Evolutionary conservation across 257 asterid species (phyloP), one percentile per base, ranked within the genome.

Genomic region (Echites panduratus): DNA sequence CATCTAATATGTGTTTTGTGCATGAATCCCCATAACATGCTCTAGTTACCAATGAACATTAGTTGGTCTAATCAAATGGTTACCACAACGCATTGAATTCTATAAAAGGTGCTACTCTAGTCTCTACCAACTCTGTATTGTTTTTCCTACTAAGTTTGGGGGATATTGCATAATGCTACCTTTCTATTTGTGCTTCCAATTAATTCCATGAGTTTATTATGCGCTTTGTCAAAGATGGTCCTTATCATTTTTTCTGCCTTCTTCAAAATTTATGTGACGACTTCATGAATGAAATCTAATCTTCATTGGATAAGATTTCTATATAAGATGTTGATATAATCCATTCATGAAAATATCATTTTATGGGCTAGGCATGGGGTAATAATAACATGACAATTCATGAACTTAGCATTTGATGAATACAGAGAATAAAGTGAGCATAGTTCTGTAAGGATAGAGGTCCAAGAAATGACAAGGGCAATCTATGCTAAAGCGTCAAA

Each of bases 1-100:
- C 29, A 59, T 14, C 8, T 61, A n/a, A n/a, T 61, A 29, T 61
- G 66, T 61, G 22, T 61, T 61, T 61, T 61, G 66, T 61, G 66
- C 66, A 14, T 14, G 20, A 49, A 19, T 29, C 32, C n/a, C 1
- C 44, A 14, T 61, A 29, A 14, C 4, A 13, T 61, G 22, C 40
- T n/a, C 27, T 61, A 29, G 7, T 29, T 6, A 61, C 66, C 38
- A 27, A 26, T 61, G 32, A 61, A 29, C 41, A 29, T 61, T 16
- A 32, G 44, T 29, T 29, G 66, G n/a, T 29, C n/a, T 59, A n/a
- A n/a, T n/a, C n/a, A n/a, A 11, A 5, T 61, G 44, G 12, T 62
- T 2, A 16, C 6, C 26, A 35, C 1, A 19, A 12, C 10, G 45
- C 10, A 35, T 35, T 63, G 26, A 35, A 17, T 38, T 6, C 13